phyloP scores from a whole-genome alignment of 2,329 filamentous ascomycete genomes.

The Apiospora pterosperma region DNA sequence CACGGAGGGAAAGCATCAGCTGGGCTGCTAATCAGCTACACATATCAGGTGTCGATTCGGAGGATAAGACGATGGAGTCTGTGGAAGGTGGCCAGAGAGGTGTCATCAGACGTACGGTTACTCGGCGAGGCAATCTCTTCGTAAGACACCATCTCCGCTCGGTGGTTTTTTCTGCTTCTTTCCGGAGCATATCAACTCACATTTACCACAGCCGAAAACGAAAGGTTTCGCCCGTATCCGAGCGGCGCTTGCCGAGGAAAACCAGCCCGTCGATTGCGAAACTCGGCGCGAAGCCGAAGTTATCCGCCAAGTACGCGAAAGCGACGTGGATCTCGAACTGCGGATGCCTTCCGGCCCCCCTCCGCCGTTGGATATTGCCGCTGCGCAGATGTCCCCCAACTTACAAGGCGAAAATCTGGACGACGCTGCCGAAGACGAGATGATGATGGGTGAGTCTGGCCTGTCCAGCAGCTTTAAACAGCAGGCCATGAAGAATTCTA shows the following conservation, averaged over 20 bases:
- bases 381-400: constrained; percentile 63
- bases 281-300: constrained; percentile 90
- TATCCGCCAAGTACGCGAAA: constrained; percentile 90
- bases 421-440: constrained; percentile 63
- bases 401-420: constrained; percentile 62
- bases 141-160: constrained; percentile 45
- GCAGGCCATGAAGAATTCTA: constrained; percentile 68
- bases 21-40: constrained; percentile 87
- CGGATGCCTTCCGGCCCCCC: constrained; percentile 32
- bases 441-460: constrained; percentile 57
- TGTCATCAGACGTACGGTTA: constrained; percentile 80
- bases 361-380: constrained; percentile 43
- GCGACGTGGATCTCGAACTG: constrained; percentile 64
- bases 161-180: neutral
- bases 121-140: constrained; percentile 81
- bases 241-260: constrained; percentile 85
- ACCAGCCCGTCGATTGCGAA: constrained; percentile 82
- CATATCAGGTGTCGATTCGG: constrained; percentile 77
- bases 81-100: constrained; percentile 57
- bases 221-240: constrained; percentile 93
- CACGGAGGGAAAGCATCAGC: constrained; percentile 82
- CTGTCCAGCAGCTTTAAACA: constrained; percentile 70
- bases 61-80: constrained; percentile 58
- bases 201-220: constrained; percentile 73
- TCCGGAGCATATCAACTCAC: constrained; percentile 13